Percentiles rank a stretch among this genome's conserved stretches.
Conservation (phyloP, 345 rosid species). For the Bruguiera parviflora region DNA sequence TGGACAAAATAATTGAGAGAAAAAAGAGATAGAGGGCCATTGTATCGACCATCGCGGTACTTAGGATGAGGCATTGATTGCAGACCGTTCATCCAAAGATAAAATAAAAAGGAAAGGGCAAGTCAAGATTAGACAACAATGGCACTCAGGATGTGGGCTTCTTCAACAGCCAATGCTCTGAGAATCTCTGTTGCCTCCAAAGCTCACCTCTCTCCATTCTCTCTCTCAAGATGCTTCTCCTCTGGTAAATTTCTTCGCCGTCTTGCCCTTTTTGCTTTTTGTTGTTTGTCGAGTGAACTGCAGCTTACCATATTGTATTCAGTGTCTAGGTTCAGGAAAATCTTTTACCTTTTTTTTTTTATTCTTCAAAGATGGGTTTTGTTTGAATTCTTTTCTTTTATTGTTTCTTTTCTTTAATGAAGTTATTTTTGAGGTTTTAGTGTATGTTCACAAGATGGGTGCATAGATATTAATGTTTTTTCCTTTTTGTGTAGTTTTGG, state of each 20-base stretch:
- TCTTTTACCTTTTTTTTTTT: neutral
- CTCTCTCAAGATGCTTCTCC: slow-evolving; percentile 83
- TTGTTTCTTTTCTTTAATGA: too few species aligned
- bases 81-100: slow-evolving; percentile 71
- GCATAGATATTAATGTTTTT: too few species aligned
- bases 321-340: neutral
- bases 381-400: neutral
- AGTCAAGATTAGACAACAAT: slow-evolving; percentile 22
- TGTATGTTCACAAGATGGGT: too few species aligned
- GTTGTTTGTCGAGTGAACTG: neutral
- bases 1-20: neutral
- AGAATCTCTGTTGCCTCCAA: slow-evolving; percentile 55
- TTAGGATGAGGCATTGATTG: slow-evolving; percentile 70
- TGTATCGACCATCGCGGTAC: neutral
- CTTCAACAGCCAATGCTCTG: slow-evolving; percentile 87
- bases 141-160: slow-evolving; percentile 98
- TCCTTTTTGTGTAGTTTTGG: slow-evolving; percentile 52
- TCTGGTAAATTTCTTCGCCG: slow-evolving; percentile 35
- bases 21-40: too few species aligned
- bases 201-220: slow-evolving; percentile 42
- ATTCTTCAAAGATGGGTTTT: neutral
- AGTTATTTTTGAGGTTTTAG: neutral
- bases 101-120: slow-evolving; percentile 26
- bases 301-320: neutral
- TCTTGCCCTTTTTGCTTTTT: neutral